Base-by-base conservation (phyloP, 176 grass and related monocot species). In the Oryza glaberrima region DNA sequence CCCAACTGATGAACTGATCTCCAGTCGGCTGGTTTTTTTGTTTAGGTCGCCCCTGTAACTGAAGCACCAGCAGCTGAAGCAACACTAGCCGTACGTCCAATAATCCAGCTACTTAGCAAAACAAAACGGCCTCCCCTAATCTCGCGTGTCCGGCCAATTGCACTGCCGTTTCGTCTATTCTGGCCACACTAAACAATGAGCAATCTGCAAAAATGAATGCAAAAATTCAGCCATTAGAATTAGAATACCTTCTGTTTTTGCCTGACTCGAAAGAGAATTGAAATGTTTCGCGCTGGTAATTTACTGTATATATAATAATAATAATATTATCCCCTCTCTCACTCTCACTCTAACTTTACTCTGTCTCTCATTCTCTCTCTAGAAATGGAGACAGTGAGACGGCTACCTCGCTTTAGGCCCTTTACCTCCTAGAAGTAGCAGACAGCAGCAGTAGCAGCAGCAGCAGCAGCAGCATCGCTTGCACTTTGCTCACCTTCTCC, bases 351-450 rank as follows among this genome's bases (percentile, higher is more conserved):
- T 61, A 65, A 7, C 67, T 88, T 83, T 82, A 65, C 69, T 71
- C 19, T 11, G 14, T 45, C 19, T 44, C 69, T 22, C 26, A n/a
- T 9, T 30, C 67, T 77, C 44, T 78, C 41, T 40, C 67, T 73
- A 54, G 38, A 41, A 77, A 77, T 28, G 25, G 46, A 60, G 75
- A 61, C 51, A 60, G 17, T 60, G 17, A 36, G 28, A n/a, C 28
- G 73, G 3, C 73, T 52, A n/a, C 73, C n/a, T 9, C 19, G 46
- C 67, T 56, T 67, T 77, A 79, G 75, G 67, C 81, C 81, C 25
- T 80, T 69, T 84, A 67, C 47, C 77, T 76, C 88, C 82, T 85
- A 77, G 77, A 81, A 84, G 81, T 89, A 84, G 78, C 72, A 71
- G 77, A 69, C 48, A 77, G 23, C 54, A 36, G 58, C 58, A 61